phyloP scores from a whole-genome alignment of 2,329 filamentous ascomycete genomes.

The Fusarium sublunatum region DNA sequence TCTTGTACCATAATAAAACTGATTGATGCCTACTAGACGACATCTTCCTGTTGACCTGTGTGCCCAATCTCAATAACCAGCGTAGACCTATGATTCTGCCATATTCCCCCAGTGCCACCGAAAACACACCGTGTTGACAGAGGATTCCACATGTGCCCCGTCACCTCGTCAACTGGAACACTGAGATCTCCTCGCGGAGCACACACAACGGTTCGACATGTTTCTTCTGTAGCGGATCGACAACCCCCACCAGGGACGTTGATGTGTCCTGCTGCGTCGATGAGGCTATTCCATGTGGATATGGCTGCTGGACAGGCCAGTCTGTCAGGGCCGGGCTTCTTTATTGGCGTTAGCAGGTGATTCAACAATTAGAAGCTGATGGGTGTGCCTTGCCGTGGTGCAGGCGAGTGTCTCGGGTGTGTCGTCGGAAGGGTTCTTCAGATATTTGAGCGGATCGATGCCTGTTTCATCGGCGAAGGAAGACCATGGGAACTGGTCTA shows the following conservation, averaged over 20 bases:
- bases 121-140: constrained; percentile 38
- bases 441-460: constrained; percentile 24
- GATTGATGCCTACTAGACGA: neutral
- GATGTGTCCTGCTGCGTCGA: constrained; percentile 9
- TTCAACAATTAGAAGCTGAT: neutral
- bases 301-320: constrained; percentile 37
- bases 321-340: constrained; percentile 35
- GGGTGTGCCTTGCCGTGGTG: constrained; percentile 17
- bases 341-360: neutral
- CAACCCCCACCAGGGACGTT: constrained; percentile 25
- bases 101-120: constrained; percentile 38
- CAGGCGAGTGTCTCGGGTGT: constrained; percentile 30
- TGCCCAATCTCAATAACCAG: constrained; percentile 37
- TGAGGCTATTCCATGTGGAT: constrained; percentile 22
- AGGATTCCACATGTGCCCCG: constrained; percentile 42
- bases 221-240: constrained; percentile 6
- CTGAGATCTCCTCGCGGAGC: constrained; percentile 17
- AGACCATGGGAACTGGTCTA: constrained; percentile 31
- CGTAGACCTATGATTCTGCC: constrained; percentile 26
- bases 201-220: constrained; percentile 36
- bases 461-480: constrained; percentile 28
- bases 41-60: constrained; percentile 2
- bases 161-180: constrained; percentile 16
- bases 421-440: neutral
- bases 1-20: constrained; percentile 9